Percentiles rank a stretch among this genome's conserved stretches.
phyloP scores from a whole-genome alignment of 2,329 filamentous ascomycete genomes.

The Trichoderma atroviride region DNA sequence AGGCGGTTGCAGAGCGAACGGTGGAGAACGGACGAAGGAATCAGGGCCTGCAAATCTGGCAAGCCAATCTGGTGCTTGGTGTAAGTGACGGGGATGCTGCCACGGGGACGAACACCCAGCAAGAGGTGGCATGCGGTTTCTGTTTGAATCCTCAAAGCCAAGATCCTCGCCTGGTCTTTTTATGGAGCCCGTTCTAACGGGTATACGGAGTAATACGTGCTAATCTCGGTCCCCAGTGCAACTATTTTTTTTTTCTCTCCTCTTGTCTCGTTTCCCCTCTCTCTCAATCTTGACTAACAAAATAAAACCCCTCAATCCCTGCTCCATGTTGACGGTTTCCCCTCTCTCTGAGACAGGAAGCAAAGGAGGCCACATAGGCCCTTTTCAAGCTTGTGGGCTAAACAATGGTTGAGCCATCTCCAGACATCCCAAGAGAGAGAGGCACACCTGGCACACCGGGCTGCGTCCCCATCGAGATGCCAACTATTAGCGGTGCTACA shows the following conservation, averaged over 20 bases:
- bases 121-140: slow-evolving; percentile 2
- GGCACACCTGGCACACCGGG: neutral
- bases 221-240: slow-evolving; percentile 1
- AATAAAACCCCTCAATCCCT: slow-evolving; percentile 7
- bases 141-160: slow-evolving; percentile 1
- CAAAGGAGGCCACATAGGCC: neutral
- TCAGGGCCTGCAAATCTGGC: slow-evolving; percentile 7
- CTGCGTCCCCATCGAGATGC: neutral
- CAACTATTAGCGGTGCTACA: neutral
- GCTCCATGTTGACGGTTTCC: neutral
- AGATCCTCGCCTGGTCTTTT: slow-evolving; percentile 14
- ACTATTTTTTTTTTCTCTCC: slow-evolving; percentile 4
- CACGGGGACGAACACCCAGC: slow-evolving; percentile 3
- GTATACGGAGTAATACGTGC: slow-evolving; percentile 10
- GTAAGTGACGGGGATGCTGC: slow-evolving; percentile 8
- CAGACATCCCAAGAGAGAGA: neutral
- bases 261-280: neutral
- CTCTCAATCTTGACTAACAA: slow-evolving; percentile 11
- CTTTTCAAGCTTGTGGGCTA: neutral
- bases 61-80: slow-evolving; percentile 3
- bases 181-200: neutral
- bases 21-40: slow-evolving; percentile 18
- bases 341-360: neutral
- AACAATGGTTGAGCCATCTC: neutral
- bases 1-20: slow-evolving; percentile 4